A percentile compares a stretch with the other conserved stretches of the same genome.
Evolutionary conservation across 2,329 filamentous ascomycete species (phyloP).

Genomic region (Colletotrichum limetticola): DNA sequence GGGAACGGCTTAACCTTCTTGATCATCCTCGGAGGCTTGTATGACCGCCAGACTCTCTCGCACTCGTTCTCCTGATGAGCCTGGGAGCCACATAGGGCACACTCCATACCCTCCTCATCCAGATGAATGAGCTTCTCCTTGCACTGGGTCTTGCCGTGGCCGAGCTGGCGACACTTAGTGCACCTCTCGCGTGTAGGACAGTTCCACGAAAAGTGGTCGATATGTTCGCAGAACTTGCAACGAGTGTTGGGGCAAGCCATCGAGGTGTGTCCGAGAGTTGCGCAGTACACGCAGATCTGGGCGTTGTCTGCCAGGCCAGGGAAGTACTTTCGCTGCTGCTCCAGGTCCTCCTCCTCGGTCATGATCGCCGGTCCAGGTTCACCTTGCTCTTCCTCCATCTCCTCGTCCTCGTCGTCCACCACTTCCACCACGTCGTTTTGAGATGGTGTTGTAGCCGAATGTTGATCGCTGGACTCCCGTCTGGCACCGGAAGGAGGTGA

Average conservation of each 20-base stretch:
- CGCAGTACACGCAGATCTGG: conserved; percentile 63
- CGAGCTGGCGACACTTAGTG: conserved; percentile 70
- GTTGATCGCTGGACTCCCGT: background rate
- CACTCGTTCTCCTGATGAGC: conserved; percentile 71
- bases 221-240: conserved; percentile 60
- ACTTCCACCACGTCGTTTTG: conserved; percentile 32
- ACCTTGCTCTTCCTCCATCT: conserved; percentile 1
- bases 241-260: conserved; percentile 54
- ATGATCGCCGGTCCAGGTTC: conserved; percentile 25
- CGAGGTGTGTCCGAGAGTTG: conserved; percentile 57
- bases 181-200: conserved; percentile 65
- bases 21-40: conserved; percentile 52
- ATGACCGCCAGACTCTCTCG: conserved; percentile 69
- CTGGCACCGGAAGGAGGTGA: background rate
- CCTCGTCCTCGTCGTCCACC: background rate
- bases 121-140: conserved; percentile 64
- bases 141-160: conserved; percentile 65
- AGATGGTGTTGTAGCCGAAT: background rate
- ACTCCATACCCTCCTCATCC: conserved; percentile 65
- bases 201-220: conserved; percentile 58
- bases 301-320: conserved; percentile 56
- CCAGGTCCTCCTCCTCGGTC: conserved; percentile 45
- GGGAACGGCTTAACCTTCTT: conserved; percentile 62
- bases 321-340: conserved; percentile 61
- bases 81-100: conserved; percentile 67